These are phyloP conservation scores for Suillus decipiens DNA, from an alignment of 768 basidiomycete genomes.

Conservation along the genomic window DNA sequence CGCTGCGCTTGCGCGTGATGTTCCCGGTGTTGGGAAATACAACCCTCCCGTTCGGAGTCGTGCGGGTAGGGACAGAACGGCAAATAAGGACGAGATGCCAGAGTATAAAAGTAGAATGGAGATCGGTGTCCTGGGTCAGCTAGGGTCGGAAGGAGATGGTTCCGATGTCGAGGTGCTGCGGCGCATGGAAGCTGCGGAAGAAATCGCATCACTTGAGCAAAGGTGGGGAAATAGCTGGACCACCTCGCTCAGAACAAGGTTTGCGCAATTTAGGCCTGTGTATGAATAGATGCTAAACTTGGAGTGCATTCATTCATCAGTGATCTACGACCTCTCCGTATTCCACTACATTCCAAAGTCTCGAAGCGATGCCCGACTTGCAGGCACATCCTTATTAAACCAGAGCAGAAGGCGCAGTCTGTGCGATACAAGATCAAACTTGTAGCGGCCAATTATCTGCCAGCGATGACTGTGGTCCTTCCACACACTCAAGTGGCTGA, in stretches of 20 bases:
- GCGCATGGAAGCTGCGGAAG: slow-evolving; percentile 57
- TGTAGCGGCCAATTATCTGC: slow-evolving; percentile 92
- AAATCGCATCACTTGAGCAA: slow-evolving; percentile 74
- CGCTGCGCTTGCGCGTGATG: slow-evolving; percentile 85
- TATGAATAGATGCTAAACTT: slow-evolving; percentile 3
- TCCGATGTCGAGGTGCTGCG: slow-evolving; percentile 72
- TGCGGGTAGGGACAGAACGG: slow-evolving; percentile 58
- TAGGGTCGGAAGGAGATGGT: slow-evolving; percentile 63
- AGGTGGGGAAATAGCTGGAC: slow-evolving; percentile 84
- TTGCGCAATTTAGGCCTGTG: slow-evolving; percentile 16
- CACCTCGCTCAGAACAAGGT: slow-evolving; percentile 65
- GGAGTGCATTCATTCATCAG: slow-evolving; percentile 38
- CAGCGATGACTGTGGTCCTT: slow-evolving; percentile 73
- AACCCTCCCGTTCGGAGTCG: slow-evolving; percentile 57
- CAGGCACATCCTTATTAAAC: slow-evolving; percentile 96
- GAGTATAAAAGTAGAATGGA: slow-evolving; percentile 78
- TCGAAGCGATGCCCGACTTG: slow-evolving; percentile 95
- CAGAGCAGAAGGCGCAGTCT: slow-evolving; percentile 95
- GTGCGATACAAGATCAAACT: slow-evolving; percentile 97
- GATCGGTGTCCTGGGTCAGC: slow-evolving; percentile 51
- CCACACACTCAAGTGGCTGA: slow-evolving; percentile 50
- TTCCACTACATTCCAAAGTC: slow-evolving; percentile 90
- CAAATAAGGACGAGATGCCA: slow-evolving; percentile 74
- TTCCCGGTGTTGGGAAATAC: slow-evolving; percentile 80
- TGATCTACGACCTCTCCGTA: slow-evolving; percentile 83